These are phyloP conservation scores for Microdochium paspali DNA, from an alignment of 2,329 filamentous ascomycete species.

Conservation along the genomic window DNA sequence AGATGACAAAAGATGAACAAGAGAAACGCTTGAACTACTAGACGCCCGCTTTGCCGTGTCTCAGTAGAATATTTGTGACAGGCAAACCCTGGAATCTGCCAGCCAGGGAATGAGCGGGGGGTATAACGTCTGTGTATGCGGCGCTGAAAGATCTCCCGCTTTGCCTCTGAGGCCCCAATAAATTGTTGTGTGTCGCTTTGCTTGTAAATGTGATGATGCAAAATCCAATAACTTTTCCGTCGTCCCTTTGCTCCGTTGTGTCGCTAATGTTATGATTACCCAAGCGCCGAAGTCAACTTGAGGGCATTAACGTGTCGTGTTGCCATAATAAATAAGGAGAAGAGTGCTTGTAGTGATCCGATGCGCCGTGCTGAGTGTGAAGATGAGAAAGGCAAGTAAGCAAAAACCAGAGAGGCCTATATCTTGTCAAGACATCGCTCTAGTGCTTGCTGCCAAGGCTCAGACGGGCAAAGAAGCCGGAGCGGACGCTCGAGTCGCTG, in stretches of 20 bases:
- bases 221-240: background rate
- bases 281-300: no score
- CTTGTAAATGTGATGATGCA: background rate
- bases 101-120: constrained; percentile 12
- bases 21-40: constrained; percentile 18
- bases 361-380: constrained; percentile 1
- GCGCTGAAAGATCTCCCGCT: constrained; percentile 6
- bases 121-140: constrained; percentile 1
- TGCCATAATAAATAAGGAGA: background rate
- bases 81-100: constrained; percentile 14
- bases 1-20: background rate
- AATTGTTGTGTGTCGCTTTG: constrained; percentile 1
- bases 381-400: background rate
- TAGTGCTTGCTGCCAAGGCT: constrained; percentile 23
- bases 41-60: constrained; percentile 18
- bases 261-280: background rate
- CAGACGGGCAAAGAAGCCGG: constrained; percentile 29
- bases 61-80: background rate
- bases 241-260: constrained; percentile 2
- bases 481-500: constrained; percentile 15
- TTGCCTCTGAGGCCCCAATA: constrained; percentile 23
- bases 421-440: background rate
- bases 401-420: background rate
- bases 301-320: background rate
- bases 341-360: background rate